Base-by-base conservation (phyloP, 768 basidiomycete species). In the Psilocybe sp. region DNA sequence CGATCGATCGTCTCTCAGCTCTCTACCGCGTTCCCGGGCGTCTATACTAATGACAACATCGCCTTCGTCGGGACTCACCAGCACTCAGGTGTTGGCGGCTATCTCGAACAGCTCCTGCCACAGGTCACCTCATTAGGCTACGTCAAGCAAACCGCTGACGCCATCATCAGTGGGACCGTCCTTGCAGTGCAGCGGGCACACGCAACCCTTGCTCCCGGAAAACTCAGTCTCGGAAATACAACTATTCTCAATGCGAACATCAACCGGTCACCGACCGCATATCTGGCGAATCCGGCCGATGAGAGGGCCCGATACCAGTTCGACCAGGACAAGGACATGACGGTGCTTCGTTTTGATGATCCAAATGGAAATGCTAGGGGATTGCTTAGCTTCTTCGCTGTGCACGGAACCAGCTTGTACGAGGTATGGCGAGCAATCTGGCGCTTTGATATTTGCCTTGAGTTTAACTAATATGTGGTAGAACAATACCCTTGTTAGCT, bases 401-500 rank as follows among this genome's bases (percentile, higher is more conserved):
- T 91, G 0, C 89, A 91, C 64, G 87, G 87, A 1, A 91, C 88
- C 13, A 87, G 85, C 54, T 57, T 89, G n/a, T 90, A 89, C 58
- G 75, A 82, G 69, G 89, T 88, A 54, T 18, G 62, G 50, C 10
- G 33, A 37, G 40, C 46, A 19, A 38, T 36, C 33, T 23, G 40
- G 35, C 33, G 31, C 46, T 44, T 35, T 33, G 15, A 10, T 15
- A 45, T 19, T 16, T 16, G 34, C 42, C n/a, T 34, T 4, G 10
- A 11, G 47, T 37, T 36, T 45, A 14, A 32, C 42, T 40, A 23
- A 55, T 39, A 31, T 44, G 53, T 46, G 38, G 20, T 54, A 89
- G 86, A 92, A 91, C 61, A 91, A 89, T 54, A 89, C 88, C 1
- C 70, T 90, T n/a, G 78, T 91, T 28, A 89, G 87, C 64, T 67